Evolutionary conservation across 331 rosid genomes (phyloP), one percentile per base, ranked within the genome.

Genomic region (Spiraea crenata): DNA sequence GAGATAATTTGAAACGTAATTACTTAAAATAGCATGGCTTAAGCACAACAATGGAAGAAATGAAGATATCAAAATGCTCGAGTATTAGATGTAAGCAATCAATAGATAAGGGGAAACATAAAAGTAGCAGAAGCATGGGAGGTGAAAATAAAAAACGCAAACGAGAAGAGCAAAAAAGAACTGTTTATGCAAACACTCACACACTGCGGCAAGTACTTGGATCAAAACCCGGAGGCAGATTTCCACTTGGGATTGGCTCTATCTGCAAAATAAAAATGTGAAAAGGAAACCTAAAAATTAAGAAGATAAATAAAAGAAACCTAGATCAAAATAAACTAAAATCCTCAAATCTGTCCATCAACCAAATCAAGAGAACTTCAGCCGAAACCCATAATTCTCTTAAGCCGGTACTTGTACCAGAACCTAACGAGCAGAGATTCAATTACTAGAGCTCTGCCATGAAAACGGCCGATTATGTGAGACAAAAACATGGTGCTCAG

Each of bases 171-270:
- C 9, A 31, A 35, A 48, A 15, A 63, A 71, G 67, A 78, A 81
- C 47, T 51, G 79, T 77, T 90, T 73, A 79, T 80, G 68, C 90
- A 91, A 77, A 81, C 88, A 93, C 99, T 93, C 91, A 93, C 99
- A 93, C 99, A 87, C 99, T 91, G 90, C 99, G 99, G 96, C 99
- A 93, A 80, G 97, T 87, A 77, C 99, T 93, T 77, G 99, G 99
- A 91, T 93, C 99, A 87, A 93, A 93, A 84, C 99, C 99, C 62
- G 97, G 99, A 75, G 99, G 99, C 84, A 93, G 88, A 86, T 93
- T 93, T 84, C 99, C 99, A 86, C 99, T 93, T 82, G 99, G 96
- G 77, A 89, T 87, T 80, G 99, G 99, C 85, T 93, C 99, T 83
- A 93, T 91, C 99, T 93, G 99, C 96, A 89, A 83, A 91, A 69